A percentile compares a stretch with the other conserved stretches of the same genome.
phyloP scores from a whole-genome alignment of 345 rosid genomes.

The Moricandia moricandioides region DNA sequence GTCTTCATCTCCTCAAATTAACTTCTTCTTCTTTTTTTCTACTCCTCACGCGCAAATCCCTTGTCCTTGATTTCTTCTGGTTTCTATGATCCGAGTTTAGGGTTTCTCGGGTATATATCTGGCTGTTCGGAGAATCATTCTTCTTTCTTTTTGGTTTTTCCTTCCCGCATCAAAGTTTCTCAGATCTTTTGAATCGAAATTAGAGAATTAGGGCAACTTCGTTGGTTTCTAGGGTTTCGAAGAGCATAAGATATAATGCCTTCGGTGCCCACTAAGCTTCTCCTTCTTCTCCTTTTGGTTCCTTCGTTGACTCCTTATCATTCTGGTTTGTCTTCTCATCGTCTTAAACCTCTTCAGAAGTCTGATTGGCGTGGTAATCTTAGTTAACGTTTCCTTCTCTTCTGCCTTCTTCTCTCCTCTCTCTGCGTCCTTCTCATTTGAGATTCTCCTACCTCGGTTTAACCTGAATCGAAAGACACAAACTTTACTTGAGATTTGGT shows the following conservation, averaged over 20 bases:
- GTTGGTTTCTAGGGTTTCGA: conserved; percentile 58
- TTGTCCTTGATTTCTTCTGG: background rate
- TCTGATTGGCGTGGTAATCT: conserved; percentile 97
- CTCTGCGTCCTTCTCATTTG: background rate
- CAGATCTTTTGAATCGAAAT: conserved; percentile 15
- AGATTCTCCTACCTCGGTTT: background rate
- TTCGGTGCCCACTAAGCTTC: conserved; percentile 58
- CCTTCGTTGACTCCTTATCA: conserved; percentile 60
- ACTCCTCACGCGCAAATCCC: conserved; percentile 20
- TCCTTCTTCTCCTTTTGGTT: conserved; percentile 38
- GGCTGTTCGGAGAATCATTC: background rate
- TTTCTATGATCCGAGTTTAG: conserved; percentile 18
- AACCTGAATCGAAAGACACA: background rate
- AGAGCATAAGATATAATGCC: conserved; percentile 77
- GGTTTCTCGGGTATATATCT: conserved; percentile 1
- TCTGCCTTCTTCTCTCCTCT: background rate
- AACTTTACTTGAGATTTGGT: background rate
- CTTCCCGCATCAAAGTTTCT: background rate
- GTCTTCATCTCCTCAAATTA: conserved; percentile 22
- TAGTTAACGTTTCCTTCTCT: conserved; percentile 53
- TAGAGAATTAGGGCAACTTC: conserved; percentile 35
- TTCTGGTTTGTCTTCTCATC: conserved; percentile 65
- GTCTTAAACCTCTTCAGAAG: conserved; percentile 82
- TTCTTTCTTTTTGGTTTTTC: background rate
- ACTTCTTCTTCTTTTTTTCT: background rate